Evolutionary conservation across 306 rosid genomes (phyloP).

Genomic region (Quercus bicolor): DNA sequence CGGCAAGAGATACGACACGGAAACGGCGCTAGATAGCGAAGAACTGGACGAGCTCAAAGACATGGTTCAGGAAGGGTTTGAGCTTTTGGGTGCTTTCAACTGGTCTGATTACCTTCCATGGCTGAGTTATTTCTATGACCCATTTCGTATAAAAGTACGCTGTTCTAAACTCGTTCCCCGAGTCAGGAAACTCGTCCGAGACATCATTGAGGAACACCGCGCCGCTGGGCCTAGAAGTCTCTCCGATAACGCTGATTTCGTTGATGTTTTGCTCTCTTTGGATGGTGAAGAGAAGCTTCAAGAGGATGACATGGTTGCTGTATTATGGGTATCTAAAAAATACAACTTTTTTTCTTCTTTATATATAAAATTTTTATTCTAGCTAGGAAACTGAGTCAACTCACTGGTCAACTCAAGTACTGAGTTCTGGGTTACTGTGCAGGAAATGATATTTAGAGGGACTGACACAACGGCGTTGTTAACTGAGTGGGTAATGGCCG

Average conservation of each 20-base stretch:
- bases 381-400: neutral
- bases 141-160: conserved; percentile 26
- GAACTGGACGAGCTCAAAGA: conserved; percentile 31
- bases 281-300: conserved; percentile 43
- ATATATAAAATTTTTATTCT: neutral
- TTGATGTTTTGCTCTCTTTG: conserved; percentile 46
- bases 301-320: conserved; percentile 55
- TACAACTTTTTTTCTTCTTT: neutral
- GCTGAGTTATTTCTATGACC: conserved; percentile 41
- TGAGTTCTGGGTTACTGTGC: neutral
- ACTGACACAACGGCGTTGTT: conserved; percentile 52
- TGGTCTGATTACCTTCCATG: conserved; percentile 54
- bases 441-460: conserved; percentile 66
- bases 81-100: conserved; percentile 52
- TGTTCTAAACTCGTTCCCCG: conserved; percentile 47
- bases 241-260: conserved; percentile 44
- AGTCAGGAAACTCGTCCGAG: conserved; percentile 32
- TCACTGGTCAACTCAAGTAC: neutral
- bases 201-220: conserved; percentile 42
- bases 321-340: conserved; percentile 41
- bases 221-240: neutral
- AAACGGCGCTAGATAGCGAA: neutral
- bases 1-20: conserved; percentile 36
- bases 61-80: conserved; percentile 54
- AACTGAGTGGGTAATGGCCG: conserved; percentile 63